Percentiles rank a stretch among this genome's conserved stretches.
phyloP scores from a whole-genome alignment of 768 basidiomycete genomes.

The Lentinula edodes region DNA sequence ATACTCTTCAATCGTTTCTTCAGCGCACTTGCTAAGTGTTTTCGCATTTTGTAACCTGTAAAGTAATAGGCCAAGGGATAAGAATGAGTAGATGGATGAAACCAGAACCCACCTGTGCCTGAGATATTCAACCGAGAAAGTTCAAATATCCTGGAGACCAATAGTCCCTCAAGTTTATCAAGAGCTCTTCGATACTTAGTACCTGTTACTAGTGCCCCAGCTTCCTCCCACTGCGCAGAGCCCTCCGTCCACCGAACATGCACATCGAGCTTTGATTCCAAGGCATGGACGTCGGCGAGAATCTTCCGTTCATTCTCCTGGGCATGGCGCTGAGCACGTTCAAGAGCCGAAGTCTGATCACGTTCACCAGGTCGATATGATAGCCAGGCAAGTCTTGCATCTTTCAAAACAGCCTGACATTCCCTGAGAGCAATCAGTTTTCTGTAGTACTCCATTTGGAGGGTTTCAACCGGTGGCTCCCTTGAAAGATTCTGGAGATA shows the following conservation, averaged over 20 bases:
- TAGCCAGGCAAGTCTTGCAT: not conserved
- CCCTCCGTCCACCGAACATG: slow-evolving; percentile 9
- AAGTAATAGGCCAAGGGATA: not conserved
- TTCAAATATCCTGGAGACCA: slow-evolving; percentile 15
- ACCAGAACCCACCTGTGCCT: slow-evolving; percentile 10
- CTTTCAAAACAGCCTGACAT: not conserved
- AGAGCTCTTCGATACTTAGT: slow-evolving; percentile 11
- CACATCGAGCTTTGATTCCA: slow-evolving; percentile 9
- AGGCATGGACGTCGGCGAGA: not conserved
- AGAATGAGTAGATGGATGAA: not conserved
- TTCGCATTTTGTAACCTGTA: slow-evolving; percentile 13
- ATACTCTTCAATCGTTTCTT: slow-evolving; percentile 11
- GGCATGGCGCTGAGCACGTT: not conserved
- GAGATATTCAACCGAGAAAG: slow-evolving; percentile 11
- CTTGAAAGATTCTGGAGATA: slow-evolving; percentile 10
- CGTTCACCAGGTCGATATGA: too few species aligned
- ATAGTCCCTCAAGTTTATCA: slow-evolving; percentile 13
- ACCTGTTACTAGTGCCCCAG: slow-evolving; percentile 5
- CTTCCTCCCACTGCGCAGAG: slow-evolving; percentile 12
- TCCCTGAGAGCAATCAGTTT: slow-evolving; percentile 7
- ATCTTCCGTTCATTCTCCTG: not conserved
- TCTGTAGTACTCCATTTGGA: not conserved
- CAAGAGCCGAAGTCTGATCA: not conserved
- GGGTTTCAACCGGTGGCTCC: slow-evolving; percentile 13
- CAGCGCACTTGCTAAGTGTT: slow-evolving; percentile 12